phyloP scores from a whole-genome alignment of 495 filamentous ascomycete genomes.

The Penicillium egyptiacum region DNA sequence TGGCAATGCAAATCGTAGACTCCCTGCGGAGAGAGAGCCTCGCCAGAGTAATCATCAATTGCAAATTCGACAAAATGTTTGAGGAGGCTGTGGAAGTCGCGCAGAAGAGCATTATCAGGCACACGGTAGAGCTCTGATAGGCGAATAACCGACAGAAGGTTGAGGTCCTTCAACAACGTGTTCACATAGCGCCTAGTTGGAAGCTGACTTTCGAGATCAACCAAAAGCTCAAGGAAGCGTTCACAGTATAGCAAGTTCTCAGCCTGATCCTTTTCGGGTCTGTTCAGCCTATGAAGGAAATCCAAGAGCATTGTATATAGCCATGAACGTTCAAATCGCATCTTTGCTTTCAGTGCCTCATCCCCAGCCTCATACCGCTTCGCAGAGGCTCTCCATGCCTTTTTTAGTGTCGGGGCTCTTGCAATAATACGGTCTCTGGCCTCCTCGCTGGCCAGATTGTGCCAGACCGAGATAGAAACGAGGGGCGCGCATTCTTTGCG shows the following conservation, averaged over 20 bases:
- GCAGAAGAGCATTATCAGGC: constrained; percentile 72
- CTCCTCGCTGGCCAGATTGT: constrained; percentile 75
- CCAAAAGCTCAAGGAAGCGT: constrained; percentile 85
- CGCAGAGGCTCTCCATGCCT: constrained; percentile 83
- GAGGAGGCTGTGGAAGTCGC: constrained; percentile 77
- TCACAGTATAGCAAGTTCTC: constrained; percentile 85
- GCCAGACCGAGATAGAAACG: constrained; percentile 94
- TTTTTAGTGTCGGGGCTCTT: constrained; percentile 67
- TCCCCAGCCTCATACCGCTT: constrained; percentile 90
- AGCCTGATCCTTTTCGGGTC: constrained; percentile 43
- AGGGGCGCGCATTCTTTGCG: constrained; percentile 95
- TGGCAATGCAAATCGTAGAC: constrained; percentile 78
- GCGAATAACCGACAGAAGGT: constrained; percentile 77
- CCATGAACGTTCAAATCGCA: constrained; percentile 93
- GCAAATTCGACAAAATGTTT: constrained; percentile 85
- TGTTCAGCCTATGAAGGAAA: constrained; percentile 74
- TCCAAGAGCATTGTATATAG: constrained; percentile 82
- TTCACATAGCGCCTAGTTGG: constrained; percentile 95
- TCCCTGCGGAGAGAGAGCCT: constrained; percentile 67
- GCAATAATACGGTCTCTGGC: constrained; percentile 68
- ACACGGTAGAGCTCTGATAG: constrained; percentile 76
- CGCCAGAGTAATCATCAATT: constrained; percentile 86
- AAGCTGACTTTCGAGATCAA: constrained; percentile 88
- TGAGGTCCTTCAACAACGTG: constrained; percentile 84
- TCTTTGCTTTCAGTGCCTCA: constrained; percentile 69